Base-by-base conservation (phyloP, 805 yeast genomes). In the Monosporozyma aerobia region DNA sequence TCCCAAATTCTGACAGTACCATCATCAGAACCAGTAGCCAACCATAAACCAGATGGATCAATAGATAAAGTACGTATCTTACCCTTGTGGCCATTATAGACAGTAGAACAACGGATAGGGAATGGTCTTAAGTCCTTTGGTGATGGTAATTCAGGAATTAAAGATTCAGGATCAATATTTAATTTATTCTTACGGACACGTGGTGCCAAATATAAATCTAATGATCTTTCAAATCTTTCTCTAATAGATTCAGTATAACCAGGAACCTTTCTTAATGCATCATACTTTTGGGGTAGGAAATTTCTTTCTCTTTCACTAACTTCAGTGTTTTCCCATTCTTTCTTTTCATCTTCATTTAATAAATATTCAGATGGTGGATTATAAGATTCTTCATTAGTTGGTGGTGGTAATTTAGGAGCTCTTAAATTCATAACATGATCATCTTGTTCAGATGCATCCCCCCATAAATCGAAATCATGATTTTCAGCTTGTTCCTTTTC, bases 1-100 rank as follows among this genome's bases (percentile, higher is more conserved):
- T 94, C 99, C 98, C 99, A 94, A n/a, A 94, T 78, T 60, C 97
- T 79, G 6, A 94, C 90, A 16, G 90, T 79, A 52, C 98, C 98
- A 67, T 94, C 99, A 67, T 94, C 98, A 16, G 96, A 87, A 54
- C 97, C 99, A 3, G 99, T 94, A 22, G 99, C 99, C 53, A 94
- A 74, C 94, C 96, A 94, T 61, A 85, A 76, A 4, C 99, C 99
- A 33, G 82, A 76, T 49, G 96, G 95, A 66, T 92, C 96, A 48
- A 92, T 78, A 8, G 90, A 80, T 30, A 94, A 64, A 2, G 92
- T 77, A 68, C 99, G 83, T 49, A 94, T 83, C 62, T 83, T 83
- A 45, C 85, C 96, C 44, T 73, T 72, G 67, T 92, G 99, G 32
- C 99, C 99, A 55, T 77, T 77, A 68, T 81, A 92, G 1, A 82